Percentiles rank a stretch among this genome's conserved stretches.
These are phyloP conservation scores for Eimeria sp. DNA, from an alignment of 169 alveolate species.

Conservation along the genomic window DNA sequence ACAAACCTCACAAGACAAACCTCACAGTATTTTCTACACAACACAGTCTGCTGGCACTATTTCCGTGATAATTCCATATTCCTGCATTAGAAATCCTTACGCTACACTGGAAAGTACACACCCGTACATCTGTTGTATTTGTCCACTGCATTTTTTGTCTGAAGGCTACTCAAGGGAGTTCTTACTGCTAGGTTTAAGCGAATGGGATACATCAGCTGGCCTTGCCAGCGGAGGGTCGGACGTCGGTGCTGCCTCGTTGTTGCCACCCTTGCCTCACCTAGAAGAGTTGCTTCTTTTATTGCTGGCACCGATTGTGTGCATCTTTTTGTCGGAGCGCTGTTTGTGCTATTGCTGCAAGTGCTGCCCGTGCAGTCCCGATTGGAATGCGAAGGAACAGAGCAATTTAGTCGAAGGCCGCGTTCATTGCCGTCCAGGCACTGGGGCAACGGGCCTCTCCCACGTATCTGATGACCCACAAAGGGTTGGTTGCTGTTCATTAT, in stretches of 20 bases:
- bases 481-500: slow-evolving; percentile 14
- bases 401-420: background rate
- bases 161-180: slow-evolving; percentile 59
- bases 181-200: slow-evolving; percentile 50
- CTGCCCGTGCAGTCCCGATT: slow-evolving; percentile 49
- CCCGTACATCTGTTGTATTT: background rate
- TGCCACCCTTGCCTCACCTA: slow-evolving; percentile 59
- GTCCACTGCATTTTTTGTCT: background rate
- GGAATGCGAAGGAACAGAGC: background rate
- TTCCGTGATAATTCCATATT: background rate
- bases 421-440: background rate
- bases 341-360: slow-evolving; percentile 62
- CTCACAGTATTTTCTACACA: background rate
- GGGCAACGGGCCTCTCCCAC: background rate
- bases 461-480: background rate
- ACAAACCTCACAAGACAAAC: background rate
- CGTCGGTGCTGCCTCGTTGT: slow-evolving; percentile 54
- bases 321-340: slow-evolving; percentile 19
- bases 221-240: slow-evolving; percentile 49
- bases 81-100: background rate
- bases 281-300: slow-evolving; percentile 54
- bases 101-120: background rate
- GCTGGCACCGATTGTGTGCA: slow-evolving; percentile 35
- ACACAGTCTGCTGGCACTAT: background rate
- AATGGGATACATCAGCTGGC: slow-evolving; percentile 56